A percentile compares a stretch with the other conserved stretches of the same genome.
phyloP scores from a whole-genome alignment of 441 rosid species.

The Populus hybrid region DNA sequence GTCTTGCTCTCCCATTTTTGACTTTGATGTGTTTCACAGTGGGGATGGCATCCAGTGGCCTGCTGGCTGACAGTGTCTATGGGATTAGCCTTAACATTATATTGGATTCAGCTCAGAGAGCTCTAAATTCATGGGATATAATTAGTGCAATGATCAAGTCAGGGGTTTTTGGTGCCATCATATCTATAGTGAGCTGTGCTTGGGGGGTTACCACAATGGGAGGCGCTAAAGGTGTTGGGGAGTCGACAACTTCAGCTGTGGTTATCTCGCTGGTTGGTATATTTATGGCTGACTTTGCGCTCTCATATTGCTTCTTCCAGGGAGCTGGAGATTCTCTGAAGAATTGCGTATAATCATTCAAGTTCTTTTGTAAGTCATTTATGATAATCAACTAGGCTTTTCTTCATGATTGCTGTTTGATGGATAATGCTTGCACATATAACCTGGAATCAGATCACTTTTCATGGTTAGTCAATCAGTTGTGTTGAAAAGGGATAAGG shows the following conservation, averaged over 20 bases:
- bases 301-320: conserved; percentile 72
- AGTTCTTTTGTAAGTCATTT: neutral
- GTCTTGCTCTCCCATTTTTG: conserved; percentile 61
- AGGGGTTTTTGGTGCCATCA: conserved; percentile 72
- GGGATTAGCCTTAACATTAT: conserved; percentile 67
- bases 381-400: neutral
- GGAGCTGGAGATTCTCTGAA: conserved; percentile 84
- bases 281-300: conserved; percentile 71
- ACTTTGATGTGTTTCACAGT: conserved; percentile 77
- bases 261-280: conserved; percentile 82
- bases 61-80: conserved; percentile 70
- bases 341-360: conserved; percentile 38
- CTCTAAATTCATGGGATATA: conserved; percentile 64
- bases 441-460: neutral
- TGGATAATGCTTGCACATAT: neutral
- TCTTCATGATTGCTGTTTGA: neutral
- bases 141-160: conserved; percentile 83
- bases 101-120: conserved; percentile 68
- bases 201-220: conserved; percentile 86
- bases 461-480: neutral
- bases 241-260: conserved; percentile 79
- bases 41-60: conserved; percentile 75
- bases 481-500: neutral
- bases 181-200: conserved; percentile 74
- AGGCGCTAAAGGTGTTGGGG: conserved; percentile 90